Evolutionary conservation across 352 stramenopile species (phyloP).

Genomic region (Pythium dissimile): DNA sequence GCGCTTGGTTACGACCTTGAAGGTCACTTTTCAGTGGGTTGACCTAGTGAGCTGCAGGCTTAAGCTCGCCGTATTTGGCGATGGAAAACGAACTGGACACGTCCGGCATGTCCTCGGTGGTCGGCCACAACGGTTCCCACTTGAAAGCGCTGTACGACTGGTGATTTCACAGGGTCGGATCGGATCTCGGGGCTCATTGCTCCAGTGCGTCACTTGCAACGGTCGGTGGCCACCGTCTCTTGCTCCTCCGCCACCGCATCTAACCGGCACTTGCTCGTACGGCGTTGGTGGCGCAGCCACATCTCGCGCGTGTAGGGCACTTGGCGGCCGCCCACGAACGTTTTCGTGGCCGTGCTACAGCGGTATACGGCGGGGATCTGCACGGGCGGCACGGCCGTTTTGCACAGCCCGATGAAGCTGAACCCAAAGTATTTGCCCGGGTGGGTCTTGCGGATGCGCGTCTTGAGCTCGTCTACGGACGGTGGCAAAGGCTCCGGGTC

Average conservation of each 20-base stretch:
- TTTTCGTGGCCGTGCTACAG: neutral
- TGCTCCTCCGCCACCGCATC: neutral
- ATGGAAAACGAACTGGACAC: too few species aligned
- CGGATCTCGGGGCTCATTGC: too few species aligned
- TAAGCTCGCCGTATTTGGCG: too few species aligned
- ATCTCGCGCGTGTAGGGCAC: slow-evolving; percentile 57
- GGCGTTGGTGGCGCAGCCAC: slow-evolving; percentile 46
- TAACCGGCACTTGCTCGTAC: neutral
- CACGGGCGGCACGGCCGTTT: slow-evolving; percentile 41
- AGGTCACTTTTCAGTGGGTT: too few species aligned
- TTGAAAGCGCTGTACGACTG: too few species aligned
- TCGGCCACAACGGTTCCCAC: too few species aligned
- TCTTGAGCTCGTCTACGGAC: slow-evolving; percentile 42
- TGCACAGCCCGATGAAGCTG: slow-evolving; percentile 41
- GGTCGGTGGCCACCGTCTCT: neutral
- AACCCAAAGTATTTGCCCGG: slow-evolving; percentile 37
- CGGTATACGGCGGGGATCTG: slow-evolving; percentile 35
- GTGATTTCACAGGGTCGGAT: too few species aligned
- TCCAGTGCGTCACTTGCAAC: slow-evolving; percentile 13
- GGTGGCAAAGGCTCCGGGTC: neutral
- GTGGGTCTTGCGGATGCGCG: slow-evolving; percentile 33
- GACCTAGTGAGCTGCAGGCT: too few species aligned
- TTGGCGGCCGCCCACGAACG: slow-evolving; percentile 33
- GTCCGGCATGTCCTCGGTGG: too few species aligned
- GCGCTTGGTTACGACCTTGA: too few species aligned